These are phyloP conservation scores for Cladosporium sp. DNA, from an alignment of 2,329 filamentous ascomycete species.

Conservation along the genomic window DNA sequence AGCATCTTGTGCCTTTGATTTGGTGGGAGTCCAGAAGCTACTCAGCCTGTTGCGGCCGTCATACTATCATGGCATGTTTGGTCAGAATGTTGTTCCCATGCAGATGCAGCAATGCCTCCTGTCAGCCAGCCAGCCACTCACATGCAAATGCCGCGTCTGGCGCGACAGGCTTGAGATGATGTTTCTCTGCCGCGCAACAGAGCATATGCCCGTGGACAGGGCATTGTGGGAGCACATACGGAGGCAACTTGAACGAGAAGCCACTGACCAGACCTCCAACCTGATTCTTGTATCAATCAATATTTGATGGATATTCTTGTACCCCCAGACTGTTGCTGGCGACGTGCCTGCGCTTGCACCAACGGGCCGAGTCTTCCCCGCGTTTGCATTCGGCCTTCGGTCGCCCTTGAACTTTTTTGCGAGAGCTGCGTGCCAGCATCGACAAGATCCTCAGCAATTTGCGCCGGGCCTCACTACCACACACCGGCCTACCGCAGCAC, in stretches of 20 bases:
- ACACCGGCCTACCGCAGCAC: background rate
- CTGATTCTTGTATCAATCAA: background rate
- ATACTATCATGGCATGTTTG: slow-evolving; percentile 37
- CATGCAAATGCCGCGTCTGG: slow-evolving; percentile 7
- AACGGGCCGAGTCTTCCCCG: slow-evolving; percentile 1
- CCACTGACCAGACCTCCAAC: too few species aligned
- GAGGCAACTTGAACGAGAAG: background rate
- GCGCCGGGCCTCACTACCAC: background rate
- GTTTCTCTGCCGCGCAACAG: background rate
- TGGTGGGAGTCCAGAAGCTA: slow-evolving; percentile 72
- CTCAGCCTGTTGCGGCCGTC: slow-evolving; percentile 62
- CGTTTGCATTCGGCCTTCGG: background rate
- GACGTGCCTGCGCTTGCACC: background rate
- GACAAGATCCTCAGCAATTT: background rate
- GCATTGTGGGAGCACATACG: slow-evolving; percentile 8
- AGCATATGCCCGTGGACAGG: slow-evolving; percentile 2
- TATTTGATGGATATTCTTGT: background rate
- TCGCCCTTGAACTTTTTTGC: background rate
- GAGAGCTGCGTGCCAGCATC: background rate
- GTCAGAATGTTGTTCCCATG: background rate
- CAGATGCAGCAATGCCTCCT: background rate
- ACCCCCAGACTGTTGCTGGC: background rate
- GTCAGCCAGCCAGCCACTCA: slow-evolving; percentile 6
- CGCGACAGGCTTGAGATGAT: background rate
- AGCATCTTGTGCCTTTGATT: slow-evolving; percentile 40